These are phyloP conservation scores for Digitaria exilis DNA, from an alignment of 202 grass and related monocot genomes.

Conservation along the genomic window DNA sequence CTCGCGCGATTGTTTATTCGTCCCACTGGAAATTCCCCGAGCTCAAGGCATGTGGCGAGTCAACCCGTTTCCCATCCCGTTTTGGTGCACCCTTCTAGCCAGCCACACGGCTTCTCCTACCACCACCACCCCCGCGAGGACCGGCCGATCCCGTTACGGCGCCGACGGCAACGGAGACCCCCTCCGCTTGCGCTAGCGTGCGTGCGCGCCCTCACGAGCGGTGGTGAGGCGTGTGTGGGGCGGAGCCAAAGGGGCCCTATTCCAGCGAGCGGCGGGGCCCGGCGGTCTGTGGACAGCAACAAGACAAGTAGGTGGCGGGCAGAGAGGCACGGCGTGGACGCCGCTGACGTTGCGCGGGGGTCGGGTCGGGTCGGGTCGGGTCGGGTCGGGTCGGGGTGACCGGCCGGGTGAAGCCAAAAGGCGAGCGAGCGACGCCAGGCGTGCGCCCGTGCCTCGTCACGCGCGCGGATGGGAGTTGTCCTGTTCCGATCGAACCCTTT, in stretches of 20 bases:
- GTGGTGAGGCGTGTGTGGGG: no score
- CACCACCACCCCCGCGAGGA: background rate
- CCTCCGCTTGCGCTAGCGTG: background rate
- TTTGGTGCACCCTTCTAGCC: no score
- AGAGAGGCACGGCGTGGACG: background rate
- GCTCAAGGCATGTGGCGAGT: background rate
- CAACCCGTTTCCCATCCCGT: slow-evolving; percentile 7
- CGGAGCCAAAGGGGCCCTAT: background rate
- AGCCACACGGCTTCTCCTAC: background rate
- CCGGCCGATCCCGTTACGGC: slow-evolving; percentile 19
- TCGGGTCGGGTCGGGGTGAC: no score
- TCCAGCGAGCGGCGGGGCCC: background rate
- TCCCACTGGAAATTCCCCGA: background rate
- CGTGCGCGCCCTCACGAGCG: background rate
- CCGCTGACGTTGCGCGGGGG: slow-evolving; percentile 28
- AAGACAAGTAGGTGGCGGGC: slow-evolving; percentile 19
- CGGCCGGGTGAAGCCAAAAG: background rate
- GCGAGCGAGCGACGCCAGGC: background rate
- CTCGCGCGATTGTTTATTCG: background rate
- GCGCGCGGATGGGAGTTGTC: slow-evolving; percentile 9
- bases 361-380: no score
- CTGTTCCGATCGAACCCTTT: background rate
- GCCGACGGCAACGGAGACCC: slow-evolving; percentile 23
- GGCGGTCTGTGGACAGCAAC: slow-evolving; percentile 43
- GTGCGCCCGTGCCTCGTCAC: slow-evolving; percentile 24